Evolutionary conservation across 1,284 basidiomycete species (phyloP).

Genomic region (Naganishia liquefaciens): DNA sequence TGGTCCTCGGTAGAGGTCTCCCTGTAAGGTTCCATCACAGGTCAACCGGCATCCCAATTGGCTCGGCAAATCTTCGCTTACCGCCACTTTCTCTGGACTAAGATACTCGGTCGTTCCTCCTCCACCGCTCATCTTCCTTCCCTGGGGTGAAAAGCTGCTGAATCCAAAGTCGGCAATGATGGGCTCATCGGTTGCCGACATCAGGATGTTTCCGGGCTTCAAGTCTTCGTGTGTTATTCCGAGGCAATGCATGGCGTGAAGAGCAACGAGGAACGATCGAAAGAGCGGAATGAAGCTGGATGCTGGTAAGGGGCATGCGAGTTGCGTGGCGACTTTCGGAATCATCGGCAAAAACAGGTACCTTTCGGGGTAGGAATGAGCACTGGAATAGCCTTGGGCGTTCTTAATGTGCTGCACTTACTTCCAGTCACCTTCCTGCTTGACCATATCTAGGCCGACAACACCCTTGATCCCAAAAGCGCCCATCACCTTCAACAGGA

Average conservation of each 20-base stretch:
- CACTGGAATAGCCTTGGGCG: not conserved
- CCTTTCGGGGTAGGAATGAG: conserved; percentile 4
- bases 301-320: conserved; percentile 16
- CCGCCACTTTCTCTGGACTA: conserved; percentile 49
- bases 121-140: conserved; percentile 39
- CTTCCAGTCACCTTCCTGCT: conserved; percentile 51
- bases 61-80: conserved; percentile 32
- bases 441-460: conserved; percentile 48
- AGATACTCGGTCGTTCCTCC: conserved; percentile 52
- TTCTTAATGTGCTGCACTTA: conserved; percentile 35
- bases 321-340: conserved; percentile 26
- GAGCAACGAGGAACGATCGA: conserved; percentile 42
- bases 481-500: conserved; percentile 48
- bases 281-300: conserved; percentile 42
- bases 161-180: conserved; percentile 52
- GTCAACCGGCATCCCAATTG: not conserved
- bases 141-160: conserved; percentile 44
- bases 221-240: conserved; percentile 51
- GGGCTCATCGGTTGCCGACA: conserved; percentile 37
- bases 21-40: conserved; percentile 3
- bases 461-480: conserved; percentile 47
- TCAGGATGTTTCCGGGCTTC: conserved; percentile 50
- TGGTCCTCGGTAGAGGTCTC: conserved; percentile 42
- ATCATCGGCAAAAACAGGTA: conserved; percentile 34
- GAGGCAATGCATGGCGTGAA: conserved; percentile 46